Evolutionary conservation across 768 basidiomycete genomes (phyloP), one percentile per base, ranked within the genome.

Genomic region (Macrolepiota albuminosa): DNA sequence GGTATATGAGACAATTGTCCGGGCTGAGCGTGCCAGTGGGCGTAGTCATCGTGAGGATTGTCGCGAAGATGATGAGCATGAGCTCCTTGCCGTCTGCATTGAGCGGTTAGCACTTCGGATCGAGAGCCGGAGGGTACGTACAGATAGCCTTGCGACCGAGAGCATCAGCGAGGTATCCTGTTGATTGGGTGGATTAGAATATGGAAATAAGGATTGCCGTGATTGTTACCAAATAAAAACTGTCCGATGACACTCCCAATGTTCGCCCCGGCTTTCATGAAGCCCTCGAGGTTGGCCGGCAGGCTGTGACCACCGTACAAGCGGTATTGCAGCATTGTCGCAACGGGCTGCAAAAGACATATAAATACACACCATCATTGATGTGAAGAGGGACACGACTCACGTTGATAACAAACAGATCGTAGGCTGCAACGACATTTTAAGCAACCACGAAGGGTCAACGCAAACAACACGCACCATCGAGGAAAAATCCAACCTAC

Each of bases 21-120:
- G 86, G 80, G 21, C 80, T 77, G 26, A 89, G 75, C 4, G 74
- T 71, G 37, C 83, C 84, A 5, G 88, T 88, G 0, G 89, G 89
- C 14, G 79, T 82, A 2, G 84, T 82, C 58, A 91, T 76, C 33
- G 78, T 81, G 39, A 91, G 70, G 67, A 91, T 89, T 2, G 90
- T 91, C 0, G 87, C 89, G 54, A 91, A 61, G 66, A 92, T 91
- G 64, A 90, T 89, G 59, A 92, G 73, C 82, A 91, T 87, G 54
- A 92, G 80, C 66, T 91, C 89, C 68, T 89, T 88, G 9, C 89
- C 88, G 62, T 89, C 86, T 85, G 67, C 9, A 34, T 54, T 10
- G 33, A 11, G 37, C 24, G 8, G 64, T 43, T 43, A 67, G 54
- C 2, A 29, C 31, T 58, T 33, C 31, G n/a, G 9, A 49, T n/a